Base-by-base conservation (phyloP, 768 basidiomycete genomes). In the Phlebiopsis flavidoalba region DNA sequence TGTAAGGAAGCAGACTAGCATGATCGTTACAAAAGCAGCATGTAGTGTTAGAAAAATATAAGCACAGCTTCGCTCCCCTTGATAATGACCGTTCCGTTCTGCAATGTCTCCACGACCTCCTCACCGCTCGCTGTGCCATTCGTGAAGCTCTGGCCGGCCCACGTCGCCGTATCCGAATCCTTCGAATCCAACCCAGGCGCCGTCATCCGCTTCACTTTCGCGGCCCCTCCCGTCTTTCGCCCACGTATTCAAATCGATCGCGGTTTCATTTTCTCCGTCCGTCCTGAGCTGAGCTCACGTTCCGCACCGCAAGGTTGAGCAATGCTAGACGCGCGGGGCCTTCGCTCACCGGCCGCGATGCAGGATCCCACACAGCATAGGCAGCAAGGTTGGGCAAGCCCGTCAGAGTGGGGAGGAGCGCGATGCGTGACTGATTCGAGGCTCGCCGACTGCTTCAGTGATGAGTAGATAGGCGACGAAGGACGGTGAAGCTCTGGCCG, bases 381-480 rank as follows among this genome's bases (percentile, higher is more conserved):
- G 66, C 69, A 0, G 72, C 73, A 40, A 74, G 64, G 14, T 68
- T 15, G 19, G 64, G 66, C 10, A 58, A 55, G 4, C 52, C 57
- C 3, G 66, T 60, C 4, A 63, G 62, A 17, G 66, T 24, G 8
- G 64, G 58, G 36, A 75, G 57, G 48, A 65, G 67, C 15, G 67
- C 51, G 45, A 72, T 37, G 8, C 61, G 67, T 11, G 73, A 65
- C 11, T 60, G 52, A 15, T 53, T 57, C 17, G 72, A 68, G n/a
- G n/a, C 3, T 65, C 57, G 19, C 71, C 71, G 40, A 74, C 67
- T 1, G 71, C 64, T 58, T 74, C 73, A 14, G 73, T 66, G 48
- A 75, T 59, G 58, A 74, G 66, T 10, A 74, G 72, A 52, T 71
- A 70, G 5, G 72, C 70, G 31, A 73, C 72, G 62, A 68, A 73